Evolutionary conservation across 495 filamentous ascomycete genomes (phyloP).

Genomic region (Aspergillus avenaceus): DNA sequence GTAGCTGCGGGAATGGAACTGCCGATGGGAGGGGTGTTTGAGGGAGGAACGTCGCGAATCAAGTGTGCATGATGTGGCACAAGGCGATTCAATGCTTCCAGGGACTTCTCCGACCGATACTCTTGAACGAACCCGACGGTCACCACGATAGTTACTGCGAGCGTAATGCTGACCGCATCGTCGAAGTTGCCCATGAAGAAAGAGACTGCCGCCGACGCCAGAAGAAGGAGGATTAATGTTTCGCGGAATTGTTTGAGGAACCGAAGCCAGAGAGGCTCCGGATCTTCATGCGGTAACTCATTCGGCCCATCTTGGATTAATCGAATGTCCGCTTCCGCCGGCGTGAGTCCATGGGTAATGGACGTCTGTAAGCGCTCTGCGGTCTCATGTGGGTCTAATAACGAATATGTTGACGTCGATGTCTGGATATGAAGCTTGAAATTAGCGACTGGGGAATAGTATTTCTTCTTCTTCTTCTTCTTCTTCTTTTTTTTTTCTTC

Average conservation of each 20-base stretch:
- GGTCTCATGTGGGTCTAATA: slow-evolving; percentile 69
- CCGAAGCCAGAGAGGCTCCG: slow-evolving; percentile 89
- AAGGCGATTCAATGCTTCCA: slow-evolving; percentile 89
- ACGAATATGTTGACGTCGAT: slow-evolving; percentile 56
- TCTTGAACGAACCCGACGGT: slow-evolving; percentile 96
- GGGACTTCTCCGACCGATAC: slow-evolving; percentile 94
- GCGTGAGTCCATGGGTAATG: slow-evolving; percentile 71
- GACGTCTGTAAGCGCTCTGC: slow-evolving; percentile 80
- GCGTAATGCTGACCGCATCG: slow-evolving; percentile 90
- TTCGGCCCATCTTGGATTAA: slow-evolving; percentile 82
- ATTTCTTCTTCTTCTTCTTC: no score
- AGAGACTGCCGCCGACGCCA: slow-evolving; percentile 84
- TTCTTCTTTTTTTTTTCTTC: no score
- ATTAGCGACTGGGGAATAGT: slow-evolving; percentile 8
- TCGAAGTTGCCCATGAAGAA: slow-evolving; percentile 93
- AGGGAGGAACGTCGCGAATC: slow-evolving; percentile 54
- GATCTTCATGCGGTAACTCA: slow-evolving; percentile 88
- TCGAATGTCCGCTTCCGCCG: slow-evolving; percentile 73
- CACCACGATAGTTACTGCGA: slow-evolving; percentile 95
- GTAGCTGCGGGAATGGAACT: slow-evolving; percentile 23
- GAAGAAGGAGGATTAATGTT: slow-evolving; percentile 80
- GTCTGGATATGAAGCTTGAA: slow-evolving; percentile 31
- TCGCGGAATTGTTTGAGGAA: slow-evolving; percentile 97
- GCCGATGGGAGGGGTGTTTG: slow-evolving; percentile 20
- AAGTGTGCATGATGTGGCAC: slow-evolving; percentile 93